A percentile compares a stretch with the other conserved stretches of the same genome.
phyloP scores from a whole-genome alignment of 331 rosid genomes.

The Quercus tomentella region DNA sequence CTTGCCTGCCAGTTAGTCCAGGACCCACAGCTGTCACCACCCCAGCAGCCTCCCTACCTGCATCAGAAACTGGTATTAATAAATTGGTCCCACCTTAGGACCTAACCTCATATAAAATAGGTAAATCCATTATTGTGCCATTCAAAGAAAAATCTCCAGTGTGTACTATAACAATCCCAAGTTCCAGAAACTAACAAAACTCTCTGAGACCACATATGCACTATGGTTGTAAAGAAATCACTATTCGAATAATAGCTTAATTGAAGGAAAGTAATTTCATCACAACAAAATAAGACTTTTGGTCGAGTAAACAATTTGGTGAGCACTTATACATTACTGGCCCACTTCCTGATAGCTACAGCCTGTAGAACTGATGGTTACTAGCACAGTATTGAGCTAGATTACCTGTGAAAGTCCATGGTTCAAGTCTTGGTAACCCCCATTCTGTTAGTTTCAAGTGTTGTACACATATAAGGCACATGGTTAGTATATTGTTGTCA shows the following conservation, averaged over 20 bases:
- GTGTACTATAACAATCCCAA: neutral
- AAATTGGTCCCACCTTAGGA: neutral
- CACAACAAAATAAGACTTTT: neutral
- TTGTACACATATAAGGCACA: too few species aligned
- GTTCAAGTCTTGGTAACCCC: too few species aligned
- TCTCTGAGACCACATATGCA: neutral
- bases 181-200: neutral
- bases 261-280: neutral
- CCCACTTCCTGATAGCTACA: neutral
- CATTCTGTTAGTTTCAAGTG: too few species aligned
- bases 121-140: neutral
- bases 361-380: too few species aligned
- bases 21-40: constrained; percentile 84
- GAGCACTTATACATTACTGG: neutral
- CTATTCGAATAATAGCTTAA: neutral
- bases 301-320: neutral
- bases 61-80: neutral
- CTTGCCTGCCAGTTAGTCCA: constrained; percentile 66
- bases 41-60: constrained; percentile 94
- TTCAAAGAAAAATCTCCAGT: neutral
- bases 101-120: neutral
- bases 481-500: too few species aligned
- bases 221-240: neutral
- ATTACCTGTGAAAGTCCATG: too few species aligned
- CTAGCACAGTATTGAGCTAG: too few species aligned